Evolutionary conservation across 1,284 basidiomycete genomes (phyloP).

Genomic region (Phylloboletellus chloephorus): DNA sequence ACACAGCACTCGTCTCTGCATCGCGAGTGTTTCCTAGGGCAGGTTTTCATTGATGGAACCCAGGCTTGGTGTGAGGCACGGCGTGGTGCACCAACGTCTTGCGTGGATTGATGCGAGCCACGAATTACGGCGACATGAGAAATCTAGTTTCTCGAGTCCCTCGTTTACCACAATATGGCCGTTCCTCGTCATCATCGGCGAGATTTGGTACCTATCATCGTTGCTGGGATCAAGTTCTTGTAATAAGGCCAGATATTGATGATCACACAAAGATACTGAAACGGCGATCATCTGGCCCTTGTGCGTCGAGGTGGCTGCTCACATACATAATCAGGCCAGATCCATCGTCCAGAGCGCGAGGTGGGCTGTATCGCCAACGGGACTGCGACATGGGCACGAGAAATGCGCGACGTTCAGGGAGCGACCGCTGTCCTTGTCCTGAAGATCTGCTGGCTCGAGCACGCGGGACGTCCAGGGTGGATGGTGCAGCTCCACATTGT

Average conservation of each 20-base stretch:
- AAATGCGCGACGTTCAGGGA: conserved; percentile 1
- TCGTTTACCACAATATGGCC: conserved; percentile 22
- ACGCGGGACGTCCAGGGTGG: conserved; percentile 9
- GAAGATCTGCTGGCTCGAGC: conserved; percentile 13
- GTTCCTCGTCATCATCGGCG: conserved; percentile 7
- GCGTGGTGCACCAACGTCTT: conserved; percentile 14
- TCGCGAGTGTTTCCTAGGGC: conserved; percentile 12
- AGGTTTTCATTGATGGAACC: conserved; percentile 31
- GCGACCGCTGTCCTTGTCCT: neutral
- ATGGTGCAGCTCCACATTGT: conserved; percentile 21
- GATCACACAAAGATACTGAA: conserved; percentile 11
- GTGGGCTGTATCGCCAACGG: neutral
- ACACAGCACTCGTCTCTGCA: conserved; percentile 7
- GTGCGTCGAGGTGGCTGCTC: conserved; percentile 29
- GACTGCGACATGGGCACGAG: conserved; percentile 4
- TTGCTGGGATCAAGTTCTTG: conserved; percentile 10
- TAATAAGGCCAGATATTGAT: conserved; percentile 11
- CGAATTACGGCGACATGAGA: conserved; percentile 5
- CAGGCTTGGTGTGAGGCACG: conserved; percentile 15
- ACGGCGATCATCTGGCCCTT: conserved; percentile 28
- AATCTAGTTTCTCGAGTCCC: conserved; percentile 7
- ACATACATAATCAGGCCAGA: conserved; percentile 20
- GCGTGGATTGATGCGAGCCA: conserved; percentile 11
- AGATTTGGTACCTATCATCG: conserved; percentile 10
- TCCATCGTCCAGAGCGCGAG: conserved; percentile 1